Evolutionary conservation across 164 flowering plant species (phyloP).

Genomic region (Paratinospora sagittata): DNA sequence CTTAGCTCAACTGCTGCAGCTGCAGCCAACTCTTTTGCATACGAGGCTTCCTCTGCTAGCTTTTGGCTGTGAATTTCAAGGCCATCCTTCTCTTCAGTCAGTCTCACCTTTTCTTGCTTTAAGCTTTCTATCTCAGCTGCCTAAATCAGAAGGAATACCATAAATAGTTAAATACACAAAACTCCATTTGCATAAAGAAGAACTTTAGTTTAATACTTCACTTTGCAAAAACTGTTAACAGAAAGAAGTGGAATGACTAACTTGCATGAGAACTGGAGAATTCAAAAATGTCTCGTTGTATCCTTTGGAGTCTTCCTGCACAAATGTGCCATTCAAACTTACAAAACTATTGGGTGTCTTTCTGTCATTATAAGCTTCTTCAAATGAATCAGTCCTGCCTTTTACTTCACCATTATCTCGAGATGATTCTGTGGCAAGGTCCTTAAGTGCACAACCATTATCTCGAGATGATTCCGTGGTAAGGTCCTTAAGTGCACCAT

Average conservation of each 20-base stretch:
- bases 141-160: constrained; percentile 24
- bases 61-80: constrained; percentile 55
- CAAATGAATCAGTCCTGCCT: constrained; percentile 22
- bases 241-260: constrained; percentile 12
- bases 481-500: constrained; percentile 10
- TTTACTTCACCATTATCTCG: constrained; percentile 21
- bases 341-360: constrained; percentile 47
- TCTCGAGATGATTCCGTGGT: constrained; percentile 21
- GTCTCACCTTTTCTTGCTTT: constrained; percentile 51
- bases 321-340: constrained; percentile 43
- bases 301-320: constrained; percentile 43
- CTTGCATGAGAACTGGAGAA: constrained; percentile 55
- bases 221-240: not conserved
- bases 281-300: constrained; percentile 22
- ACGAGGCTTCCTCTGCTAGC: constrained; percentile 80
- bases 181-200: too few species aligned
- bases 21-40: constrained; percentile 84
- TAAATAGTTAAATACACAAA: too few species aligned
- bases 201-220: not conserved
- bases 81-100: constrained; percentile 65
- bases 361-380: constrained; percentile 36
- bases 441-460: too few species aligned
- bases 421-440: too few species aligned
- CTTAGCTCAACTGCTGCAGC: constrained; percentile 87
- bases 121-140: constrained; percentile 66